Percentiles rank a stretch among this genome's conserved stretches.
Conservation (phyloP, 1,284 basidiomycete species). For the Tilletia caries region DNA sequence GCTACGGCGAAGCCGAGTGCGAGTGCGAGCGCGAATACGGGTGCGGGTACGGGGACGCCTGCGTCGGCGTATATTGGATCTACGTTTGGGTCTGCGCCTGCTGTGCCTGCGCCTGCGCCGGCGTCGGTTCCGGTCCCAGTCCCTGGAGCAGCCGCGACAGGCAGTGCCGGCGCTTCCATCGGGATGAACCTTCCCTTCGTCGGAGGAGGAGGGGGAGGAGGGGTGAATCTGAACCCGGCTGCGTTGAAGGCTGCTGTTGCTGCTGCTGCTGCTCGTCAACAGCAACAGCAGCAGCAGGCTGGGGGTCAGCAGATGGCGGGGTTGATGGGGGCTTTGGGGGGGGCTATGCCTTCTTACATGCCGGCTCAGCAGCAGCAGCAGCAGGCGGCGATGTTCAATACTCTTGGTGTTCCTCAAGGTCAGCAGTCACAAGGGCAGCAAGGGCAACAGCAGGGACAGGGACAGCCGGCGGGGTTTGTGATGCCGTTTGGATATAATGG, state of each 20-base stretch:
- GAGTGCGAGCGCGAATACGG: too few species aligned
- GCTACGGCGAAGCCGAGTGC: not conserved
- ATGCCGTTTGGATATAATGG: not conserved
- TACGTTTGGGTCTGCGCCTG: not conserved
- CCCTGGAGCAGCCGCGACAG: not conserved
- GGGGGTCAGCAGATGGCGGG: too few species aligned
- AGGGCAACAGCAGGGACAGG: not conserved
- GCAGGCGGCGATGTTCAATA: too few species aligned
- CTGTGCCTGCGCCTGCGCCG: not conserved
- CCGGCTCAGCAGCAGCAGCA: too few species aligned
- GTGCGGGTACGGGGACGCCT: not conserved
- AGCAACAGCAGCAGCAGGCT: not conserved
- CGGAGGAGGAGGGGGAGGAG: not conserved
- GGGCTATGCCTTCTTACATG: too few species aligned
- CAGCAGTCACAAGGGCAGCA: not conserved
- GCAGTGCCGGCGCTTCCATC: not conserved
- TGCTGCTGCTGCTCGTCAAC: not conserved
- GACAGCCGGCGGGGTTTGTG: not conserved
- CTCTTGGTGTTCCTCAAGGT: not conserved
- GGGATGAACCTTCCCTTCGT: not conserved
- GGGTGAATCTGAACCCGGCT: too few species aligned
- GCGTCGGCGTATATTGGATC: not conserved
- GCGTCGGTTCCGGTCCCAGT: not conserved
- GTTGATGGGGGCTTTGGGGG: too few species aligned
- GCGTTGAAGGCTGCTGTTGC: not conserved